Base-by-base conservation (phyloP, 768 basidiomycete genomes). In the Mycena kentingensis region DNA sequence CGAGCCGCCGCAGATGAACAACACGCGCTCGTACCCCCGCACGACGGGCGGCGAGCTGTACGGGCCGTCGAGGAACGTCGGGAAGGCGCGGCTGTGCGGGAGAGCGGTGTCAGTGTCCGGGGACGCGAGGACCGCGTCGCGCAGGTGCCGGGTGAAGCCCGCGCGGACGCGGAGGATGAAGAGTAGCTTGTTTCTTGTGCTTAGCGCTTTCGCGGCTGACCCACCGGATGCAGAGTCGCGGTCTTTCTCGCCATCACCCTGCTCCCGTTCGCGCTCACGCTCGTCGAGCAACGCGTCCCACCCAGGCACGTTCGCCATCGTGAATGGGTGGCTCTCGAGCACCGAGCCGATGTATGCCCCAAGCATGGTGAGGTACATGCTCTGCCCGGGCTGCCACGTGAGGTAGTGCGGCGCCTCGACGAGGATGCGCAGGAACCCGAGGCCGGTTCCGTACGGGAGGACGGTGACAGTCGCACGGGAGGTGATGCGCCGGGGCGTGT, bases 161-260 rank as follows among this genome's bases (percentile, higher is more conserved):
- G 70, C 68, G 38, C 75, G 64, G 22, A 77, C 77, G 12, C 78
- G 72, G 54, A 83, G 67, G 39, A 83, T 63, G 60, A 83, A 81
- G 11, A 70, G 69, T 7, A 82, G 66, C 19, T 81, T 38, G 13
- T 38, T 38, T n/a, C n/a, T n/a, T n/a, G n/a, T n/a, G n/a, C n/a
- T n/a, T n/a, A n/a, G n/a, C n/a, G n/a, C n/a, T n/a, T n/a, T n/a
- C n/a, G n/a, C n/a, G 37, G 7, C 21, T 7, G 37, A 38, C 8
- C 13, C 13, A 8, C 13, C 37, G 11, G 37, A 6, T 38, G 37
- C 19, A 16, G 31, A 32, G 31, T 8, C 10, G 31, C 16, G 8
- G 31, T 8, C 16, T 32, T 32, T 32, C 48, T 49, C 21, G 35
- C 22, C 42, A 18, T 16, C 29, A 38, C 31, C 2, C 8, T 24